Conservation (phyloP, 805 yeast genomes). For the Yarrowia divulgata region DNA sequence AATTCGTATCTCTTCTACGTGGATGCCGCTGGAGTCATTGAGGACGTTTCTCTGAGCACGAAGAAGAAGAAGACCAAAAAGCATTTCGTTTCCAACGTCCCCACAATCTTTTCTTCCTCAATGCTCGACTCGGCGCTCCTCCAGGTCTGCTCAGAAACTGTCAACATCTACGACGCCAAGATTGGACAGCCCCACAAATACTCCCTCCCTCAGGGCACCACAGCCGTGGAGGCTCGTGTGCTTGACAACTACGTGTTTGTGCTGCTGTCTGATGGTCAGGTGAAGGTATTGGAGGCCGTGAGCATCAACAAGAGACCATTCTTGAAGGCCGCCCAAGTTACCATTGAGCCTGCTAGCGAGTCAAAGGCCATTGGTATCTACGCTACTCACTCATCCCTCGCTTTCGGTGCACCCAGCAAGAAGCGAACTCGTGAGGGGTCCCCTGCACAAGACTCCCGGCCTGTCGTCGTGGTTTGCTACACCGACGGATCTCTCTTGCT, state of each 20-base stretch:
- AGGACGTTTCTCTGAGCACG: conserved; percentile 28
- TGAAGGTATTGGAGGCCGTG: conserved; percentile 32
- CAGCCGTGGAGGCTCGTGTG: conserved; percentile 31
- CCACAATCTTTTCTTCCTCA: conserved; percentile 25
- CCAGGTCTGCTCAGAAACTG: conserved; percentile 40
- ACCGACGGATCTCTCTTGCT: conserved; percentile 28
- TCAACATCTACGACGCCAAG: conserved; percentile 41
- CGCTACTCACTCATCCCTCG: conserved; percentile 23
- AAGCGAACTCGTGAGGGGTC: conserved; percentile 27
- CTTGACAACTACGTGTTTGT: conserved; percentile 13
- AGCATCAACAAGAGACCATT: conserved; percentile 33
- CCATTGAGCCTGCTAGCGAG: conserved; percentile 28
- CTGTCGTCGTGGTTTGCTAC: conserved; percentile 23
- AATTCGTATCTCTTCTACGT: conserved; percentile 24
- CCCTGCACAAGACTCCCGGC: conserved; percentile 28
- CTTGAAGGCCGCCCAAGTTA: conserved; percentile 18
- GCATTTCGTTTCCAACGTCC: conserved; percentile 18
- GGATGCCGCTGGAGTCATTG: conserved; percentile 22
- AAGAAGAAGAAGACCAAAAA: conserved; percentile 38
- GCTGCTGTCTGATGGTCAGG: conserved; percentile 28
- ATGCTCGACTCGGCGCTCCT: conserved; percentile 18
- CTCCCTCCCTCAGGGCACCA: conserved; percentile 27
- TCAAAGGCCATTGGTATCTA: conserved; percentile 19
- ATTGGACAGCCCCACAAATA: conserved; percentile 42
- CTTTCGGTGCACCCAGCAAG: conserved; percentile 10